Evolutionary conservation across 208 protist species (phyloP), one percentile per base, ranked within the genome.

Genomic region (Trypanosoma lewisi): DNA sequence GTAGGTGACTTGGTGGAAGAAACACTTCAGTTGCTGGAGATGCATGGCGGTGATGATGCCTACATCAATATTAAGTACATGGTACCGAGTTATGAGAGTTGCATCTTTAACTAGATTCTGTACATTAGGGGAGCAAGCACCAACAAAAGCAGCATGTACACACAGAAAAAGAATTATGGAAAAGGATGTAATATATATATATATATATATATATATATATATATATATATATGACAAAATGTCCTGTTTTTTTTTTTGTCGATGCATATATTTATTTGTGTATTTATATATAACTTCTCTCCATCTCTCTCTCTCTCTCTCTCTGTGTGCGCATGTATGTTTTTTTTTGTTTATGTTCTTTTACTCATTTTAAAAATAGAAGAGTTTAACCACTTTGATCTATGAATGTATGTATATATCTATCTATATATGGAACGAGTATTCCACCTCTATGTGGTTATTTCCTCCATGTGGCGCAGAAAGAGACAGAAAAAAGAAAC

Each of bases 1-100:
- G 75, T 99, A 25, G 97, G 97, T 4, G 98, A 99, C 64, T 78
- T 99, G 51, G 98, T 99, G 44, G 80, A 98, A 55, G 98, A 99
- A 81, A 99, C 98, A 59, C 87, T 99, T 39, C 87, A 96, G 59
- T 63, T 96, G 68, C 75, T 96, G 27, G 95, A 98, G 73, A 64
- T 90, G 49, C 86, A 95, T 75, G 95, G 95, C 55, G 95, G 95
- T 31, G 90, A 94, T 65, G 92, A 97, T 71, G 95, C 95, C 1
- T 98, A 94, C 75, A 96, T 97, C 69, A 96, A 97, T 73, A 98
- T 98, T 78, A 98, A 98, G 78, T 97, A 97, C 79, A 97, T 97
- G 95, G 87, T 98, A 14, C 95, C 95, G 34, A 97, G 80, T 19
- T 98, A 98, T 67, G 95, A 98, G 69, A 94, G 87, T 56, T 92